These are phyloP conservation scores for Hypoxylon fuscum DNA, from an alignment of 495 filamentous ascomycete genomes.

Conservation along the genomic window DNA sequence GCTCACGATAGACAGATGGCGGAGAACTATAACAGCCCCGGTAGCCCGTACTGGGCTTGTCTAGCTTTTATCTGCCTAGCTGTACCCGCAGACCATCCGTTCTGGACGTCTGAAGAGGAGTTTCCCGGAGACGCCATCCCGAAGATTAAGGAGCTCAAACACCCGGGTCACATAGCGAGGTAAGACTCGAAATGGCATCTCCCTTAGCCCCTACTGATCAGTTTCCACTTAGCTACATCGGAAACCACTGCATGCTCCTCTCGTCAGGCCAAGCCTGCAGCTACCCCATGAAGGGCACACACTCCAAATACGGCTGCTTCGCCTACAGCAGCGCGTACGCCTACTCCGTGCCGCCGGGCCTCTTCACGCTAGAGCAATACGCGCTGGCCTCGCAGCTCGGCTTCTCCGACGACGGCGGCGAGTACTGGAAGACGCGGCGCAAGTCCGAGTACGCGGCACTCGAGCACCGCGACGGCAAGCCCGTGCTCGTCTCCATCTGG, in stretches of 20 bases:
- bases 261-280: slow-evolving; percentile 80
- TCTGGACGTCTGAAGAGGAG: slow-evolving; percentile 75
- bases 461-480: slow-evolving; percentile 53
- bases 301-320: slow-evolving; percentile 84
- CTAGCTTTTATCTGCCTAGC: slow-evolving; percentile 78
- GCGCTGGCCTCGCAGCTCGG: slow-evolving; percentile 78
- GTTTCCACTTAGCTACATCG: slow-evolving; percentile 52
- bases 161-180: slow-evolving; percentile 75
- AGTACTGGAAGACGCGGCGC: slow-evolving; percentile 79
- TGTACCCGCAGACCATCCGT: slow-evolving; percentile 72
- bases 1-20: slow-evolving; percentile 53
- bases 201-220: background rate
- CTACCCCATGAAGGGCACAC: slow-evolving; percentile 80
- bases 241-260: slow-evolving; percentile 75
- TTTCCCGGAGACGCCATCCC: slow-evolving; percentile 65
- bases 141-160: slow-evolving; percentile 63
- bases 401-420: slow-evolving; percentile 78
- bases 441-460: slow-evolving; percentile 67
- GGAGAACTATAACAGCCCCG: slow-evolving; percentile 84
- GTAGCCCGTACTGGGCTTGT: slow-evolving; percentile 76
- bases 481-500: slow-evolving; percentile 73
- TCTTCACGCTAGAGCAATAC: slow-evolving; percentile 78
- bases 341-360: slow-evolving; percentile 78
- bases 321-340: slow-evolving; percentile 78
- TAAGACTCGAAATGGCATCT: slow-evolving; percentile 31